Base-by-base conservation (phyloP, 1,139 yeast species). In the Taiozyma onychis region DNA sequence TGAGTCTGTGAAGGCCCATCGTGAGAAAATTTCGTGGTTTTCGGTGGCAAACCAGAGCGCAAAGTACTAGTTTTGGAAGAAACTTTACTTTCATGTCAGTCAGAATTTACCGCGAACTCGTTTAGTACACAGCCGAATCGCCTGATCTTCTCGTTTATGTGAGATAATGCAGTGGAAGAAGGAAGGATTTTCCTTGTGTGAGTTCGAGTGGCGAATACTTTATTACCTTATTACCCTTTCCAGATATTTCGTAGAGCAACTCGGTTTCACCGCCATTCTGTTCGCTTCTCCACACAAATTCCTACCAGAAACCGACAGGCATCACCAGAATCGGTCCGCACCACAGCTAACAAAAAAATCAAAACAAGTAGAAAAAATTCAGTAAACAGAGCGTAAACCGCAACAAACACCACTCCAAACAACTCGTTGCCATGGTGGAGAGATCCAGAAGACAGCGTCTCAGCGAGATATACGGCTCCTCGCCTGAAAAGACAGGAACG, bases 401-500 rank as follows among this genome's bases (percentile, higher is more conserved):
- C 35, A 43, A 8, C 39, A 35, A 39, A 41, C 26, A 41, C 42
- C 34, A 16, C 16, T 21, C 41, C 22, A 21, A 37, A 37, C 24
- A 16, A 14, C 7, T 11, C 22, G 41, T 37, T 14, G 16, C 35
- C 14, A 24, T 30, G 39, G 60, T 61, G 65, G 65, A 61, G 52
- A 51, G 64, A 28, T 61, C 65, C 16, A 56, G 65, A 54, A 55
- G 65, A 47, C 54, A 59, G 51, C 54, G 64, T 47, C 59, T 61
- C 44, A 57, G 57, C n/a, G 63, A 61, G 51, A 44, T 60, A 3
- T 59, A 61, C 37, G 59, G 59, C 1, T 55, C 50, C 14, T 54
- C 57, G 0, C 50, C 49, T 4, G 53, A 52, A 21, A 45, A 48
- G 44, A 21, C 52, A 4, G 51, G 54, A 1, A 53, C 61, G 2